Evolutionary conservation across 768 basidiomycete genomes (phyloP).

Genomic region (Rhizopogon vulgaris): DNA sequence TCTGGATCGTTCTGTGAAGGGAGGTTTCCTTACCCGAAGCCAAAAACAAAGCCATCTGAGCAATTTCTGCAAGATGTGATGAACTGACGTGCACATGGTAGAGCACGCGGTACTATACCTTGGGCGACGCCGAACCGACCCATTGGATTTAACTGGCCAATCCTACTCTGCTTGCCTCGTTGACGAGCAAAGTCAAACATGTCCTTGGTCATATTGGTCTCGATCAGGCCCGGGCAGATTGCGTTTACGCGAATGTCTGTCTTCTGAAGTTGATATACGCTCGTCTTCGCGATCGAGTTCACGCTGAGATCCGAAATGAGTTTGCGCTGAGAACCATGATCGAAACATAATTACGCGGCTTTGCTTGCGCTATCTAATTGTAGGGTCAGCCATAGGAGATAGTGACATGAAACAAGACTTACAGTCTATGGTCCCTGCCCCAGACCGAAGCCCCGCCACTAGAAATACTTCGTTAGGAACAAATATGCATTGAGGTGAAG

Average conservation of each 20-base stretch:
- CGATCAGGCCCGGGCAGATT: conserved; percentile 88
- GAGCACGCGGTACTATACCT: conserved; percentile 37
- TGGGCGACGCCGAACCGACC: conserved; percentile 78
- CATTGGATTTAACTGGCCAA: conserved; percentile 78
- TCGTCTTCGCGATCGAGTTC: conserved; percentile 81
- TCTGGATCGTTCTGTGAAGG: conserved; percentile 2
- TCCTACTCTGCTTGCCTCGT: conserved; percentile 65
- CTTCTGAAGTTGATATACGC: conserved; percentile 72
- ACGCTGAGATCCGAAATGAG: conserved; percentile 45
- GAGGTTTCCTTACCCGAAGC: conserved; percentile 61
- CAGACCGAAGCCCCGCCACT: conserved; percentile 82
- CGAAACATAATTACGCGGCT: conserved; percentile 61
- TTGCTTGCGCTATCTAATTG: conserved; percentile 82
- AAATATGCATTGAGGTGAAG: background rate
- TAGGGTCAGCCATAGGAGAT: conserved; percentile 10
- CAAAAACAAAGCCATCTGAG: conserved; percentile 77
- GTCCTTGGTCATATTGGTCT: conserved; percentile 84
- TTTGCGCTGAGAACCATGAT: background rate
- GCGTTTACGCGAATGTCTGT: conserved; percentile 85
- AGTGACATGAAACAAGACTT: conserved; percentile 20
- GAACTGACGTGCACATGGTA: conserved; percentile 11
- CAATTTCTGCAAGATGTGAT: conserved; percentile 59
- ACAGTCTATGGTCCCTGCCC: conserved; percentile 82
- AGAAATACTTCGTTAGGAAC: conserved; percentile 2
- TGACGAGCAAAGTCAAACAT: conserved; percentile 74